Evolutionary conservation across 768 basidiomycete species (phyloP), one percentile per base, ranked within the genome.

Genomic region (Rhodosporidiobolus odoratus): DNA sequence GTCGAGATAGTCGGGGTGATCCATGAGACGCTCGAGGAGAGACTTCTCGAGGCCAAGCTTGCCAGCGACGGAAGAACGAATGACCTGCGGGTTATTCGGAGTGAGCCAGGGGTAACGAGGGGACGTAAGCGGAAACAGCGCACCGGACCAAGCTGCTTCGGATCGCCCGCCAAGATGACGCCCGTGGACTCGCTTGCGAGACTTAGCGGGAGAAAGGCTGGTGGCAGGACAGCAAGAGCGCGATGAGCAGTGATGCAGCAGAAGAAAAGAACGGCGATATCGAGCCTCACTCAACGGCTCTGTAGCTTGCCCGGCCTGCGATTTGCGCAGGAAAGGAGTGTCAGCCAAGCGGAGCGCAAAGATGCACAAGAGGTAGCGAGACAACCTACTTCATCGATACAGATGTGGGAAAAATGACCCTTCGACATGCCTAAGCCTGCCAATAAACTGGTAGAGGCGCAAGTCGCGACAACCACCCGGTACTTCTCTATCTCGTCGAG

Each of bases 131-230:
- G 32, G 10, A 25, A 30, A 16, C 10, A 8, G 3, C 7, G 43
- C 54, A 79, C 74, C 0, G 80, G 79, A 8, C 79, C 79, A 15
- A 81, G 77, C 72, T 81, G 80, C 38, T 80, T 76, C 13, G 75
- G 65, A 60, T 81, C 80, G 35, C 80, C 80, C 35, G 77, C 78
- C 4, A 81, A 73, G 13, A 78, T 61, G 5, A 80, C 59, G 27
- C 75, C 60, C 16, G 78, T 75, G 15, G 45, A 23, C 2, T 37
- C 8, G 21, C 17, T 56, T 1, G 65, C 70, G 34, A 63, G 37
- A 10, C 41, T 47, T 3, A 71, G 25, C 1, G 70, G 70, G 30
- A 71, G 54, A 62, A 63, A 62, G 5, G 70, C 70, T 71, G 56
- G 4, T 2, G 30, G 17, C n/a, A 2, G 32, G 1, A 9, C 13